Conservation (phyloP, 192 early-diverging fungal species). For the Chytriomyces sp. region DNA sequence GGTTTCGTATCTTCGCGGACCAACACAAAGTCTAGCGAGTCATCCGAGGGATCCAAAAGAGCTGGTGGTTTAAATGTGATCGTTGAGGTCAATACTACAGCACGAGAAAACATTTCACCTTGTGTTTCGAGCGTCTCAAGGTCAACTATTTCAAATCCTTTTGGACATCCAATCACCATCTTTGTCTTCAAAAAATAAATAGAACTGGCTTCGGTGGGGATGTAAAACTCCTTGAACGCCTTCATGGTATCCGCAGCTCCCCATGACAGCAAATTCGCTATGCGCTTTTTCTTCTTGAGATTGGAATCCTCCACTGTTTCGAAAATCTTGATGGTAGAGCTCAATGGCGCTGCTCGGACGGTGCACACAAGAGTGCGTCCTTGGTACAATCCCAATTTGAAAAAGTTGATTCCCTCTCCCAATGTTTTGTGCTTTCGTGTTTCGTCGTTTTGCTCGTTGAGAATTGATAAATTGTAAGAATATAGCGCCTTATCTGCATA, state of each 20-base stretch:
- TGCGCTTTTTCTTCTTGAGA: slow-evolving; percentile 47
- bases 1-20: slow-evolving; percentile 78
- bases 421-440: slow-evolving; percentile 53
- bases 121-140: slow-evolving; percentile 81
- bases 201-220: slow-evolving; percentile 84
- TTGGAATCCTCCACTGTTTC: slow-evolving; percentile 62
- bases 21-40: slow-evolving; percentile 74
- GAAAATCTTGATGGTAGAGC: slow-evolving; percentile 75
- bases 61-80: slow-evolving; percentile 35
- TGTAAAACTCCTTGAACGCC: slow-evolving; percentile 83
- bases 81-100: neutral
- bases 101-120: slow-evolving; percentile 32
- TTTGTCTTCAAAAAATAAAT: slow-evolving; percentile 84
- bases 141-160: slow-evolving; percentile 94
- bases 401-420: slow-evolving; percentile 67
- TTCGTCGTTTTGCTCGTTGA: slow-evolving; percentile 23
- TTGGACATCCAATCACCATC: slow-evolving; percentile 85
- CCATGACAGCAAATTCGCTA: slow-evolving; percentile 58
- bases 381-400: slow-evolving; percentile 65
- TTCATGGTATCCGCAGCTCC: slow-evolving; percentile 52
- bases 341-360: slow-evolving; percentile 72
- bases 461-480: slow-evolving; percentile 31
- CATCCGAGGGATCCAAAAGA: slow-evolving; percentile 83
- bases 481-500: slow-evolving; percentile 43
- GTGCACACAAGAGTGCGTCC: slow-evolving; percentile 67